phyloP scores from a whole-genome alignment of 768 basidiomycete genomes.

The Leccinum imitatum region DNA sequence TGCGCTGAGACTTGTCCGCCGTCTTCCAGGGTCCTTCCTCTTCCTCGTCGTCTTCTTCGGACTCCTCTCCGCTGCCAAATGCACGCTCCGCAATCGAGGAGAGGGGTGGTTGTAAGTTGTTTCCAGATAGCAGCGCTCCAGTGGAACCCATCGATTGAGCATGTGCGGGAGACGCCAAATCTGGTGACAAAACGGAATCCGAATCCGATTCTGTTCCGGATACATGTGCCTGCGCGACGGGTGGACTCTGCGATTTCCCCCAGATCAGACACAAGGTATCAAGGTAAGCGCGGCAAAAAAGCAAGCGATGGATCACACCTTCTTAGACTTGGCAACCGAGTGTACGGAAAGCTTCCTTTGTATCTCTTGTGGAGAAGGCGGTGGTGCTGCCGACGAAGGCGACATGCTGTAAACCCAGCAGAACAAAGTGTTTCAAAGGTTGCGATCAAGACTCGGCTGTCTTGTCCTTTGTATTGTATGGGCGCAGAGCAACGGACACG shows the following conservation, averaged over 20 bases:
- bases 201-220: conserved; percentile 88
- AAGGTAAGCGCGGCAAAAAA: neutral
- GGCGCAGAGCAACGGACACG: conserved; percentile 17
- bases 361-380: conserved; percentile 85
- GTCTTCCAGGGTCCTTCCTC: conserved; percentile 66
- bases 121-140: conserved; percentile 30
- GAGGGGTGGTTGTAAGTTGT: conserved; percentile 50
- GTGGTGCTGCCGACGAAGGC: conserved; percentile 39
- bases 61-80: conserved; percentile 71
- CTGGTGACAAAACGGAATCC: conserved; percentile 65
- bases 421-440: conserved; percentile 7
- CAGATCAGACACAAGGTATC: conserved; percentile 16
- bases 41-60: conserved; percentile 72
- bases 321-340: conserved; percentile 53
- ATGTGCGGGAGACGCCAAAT: conserved; percentile 40
- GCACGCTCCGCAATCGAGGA: conserved; percentile 78
- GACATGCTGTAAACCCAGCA: conserved; percentile 23
- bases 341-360: conserved; percentile 82
- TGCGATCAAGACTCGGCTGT: conserved; percentile 13
- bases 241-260: conserved; percentile 30
- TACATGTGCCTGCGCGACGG: conserved; percentile 35
- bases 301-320: conserved; percentile 32
- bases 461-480: conserved; percentile 3
- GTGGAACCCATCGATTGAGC: conserved; percentile 36
- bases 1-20: conserved; percentile 42